A percentile compares a stretch with the other conserved stretches of the same genome.
Evolutionary conservation across 139 green algal species (phyloP).

Genomic region (Micractinium sp.): DNA sequence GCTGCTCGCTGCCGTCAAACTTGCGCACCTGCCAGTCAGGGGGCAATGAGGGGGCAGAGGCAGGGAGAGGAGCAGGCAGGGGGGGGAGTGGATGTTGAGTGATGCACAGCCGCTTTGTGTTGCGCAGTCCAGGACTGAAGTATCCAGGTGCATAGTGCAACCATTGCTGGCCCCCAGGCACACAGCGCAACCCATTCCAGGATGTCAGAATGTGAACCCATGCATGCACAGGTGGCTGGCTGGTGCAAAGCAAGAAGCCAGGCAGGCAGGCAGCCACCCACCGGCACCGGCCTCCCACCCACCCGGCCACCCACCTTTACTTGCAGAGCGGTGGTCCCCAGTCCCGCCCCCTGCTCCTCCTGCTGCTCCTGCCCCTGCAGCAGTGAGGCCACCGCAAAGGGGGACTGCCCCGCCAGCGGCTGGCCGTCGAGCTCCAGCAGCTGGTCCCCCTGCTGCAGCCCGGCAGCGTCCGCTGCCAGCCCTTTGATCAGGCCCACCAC

Average conservation of each 20-base stretch:
- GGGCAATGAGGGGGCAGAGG: not conserved
- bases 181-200: not conserved
- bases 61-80: not conserved
- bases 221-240: not conserved
- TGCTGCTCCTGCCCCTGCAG: slow-evolving; percentile 35
- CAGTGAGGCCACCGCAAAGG: slow-evolving; percentile 73
- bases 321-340: not conserved
- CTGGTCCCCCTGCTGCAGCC: slow-evolving; percentile 86
- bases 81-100: no score
- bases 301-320: slow-evolving; percentile 33
- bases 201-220: no score
- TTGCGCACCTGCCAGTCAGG: not conserved
- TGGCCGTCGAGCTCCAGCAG: slow-evolving; percentile 77
- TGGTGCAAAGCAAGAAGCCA: no score
- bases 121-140: no score
- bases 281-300: no score
- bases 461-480: slow-evolving; percentile 74
- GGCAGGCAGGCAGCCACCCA: no score
- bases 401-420: slow-evolving; percentile 49
- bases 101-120: no score
- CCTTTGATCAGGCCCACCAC: slow-evolving; percentile 89
- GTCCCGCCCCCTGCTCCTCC: not conserved
- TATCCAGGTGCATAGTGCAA: no score
- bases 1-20: slow-evolving; percentile 10
- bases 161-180: no score